Conservation (phyloP, 139 green algal genomes). For the Tetradesmus obliquus region DNA sequence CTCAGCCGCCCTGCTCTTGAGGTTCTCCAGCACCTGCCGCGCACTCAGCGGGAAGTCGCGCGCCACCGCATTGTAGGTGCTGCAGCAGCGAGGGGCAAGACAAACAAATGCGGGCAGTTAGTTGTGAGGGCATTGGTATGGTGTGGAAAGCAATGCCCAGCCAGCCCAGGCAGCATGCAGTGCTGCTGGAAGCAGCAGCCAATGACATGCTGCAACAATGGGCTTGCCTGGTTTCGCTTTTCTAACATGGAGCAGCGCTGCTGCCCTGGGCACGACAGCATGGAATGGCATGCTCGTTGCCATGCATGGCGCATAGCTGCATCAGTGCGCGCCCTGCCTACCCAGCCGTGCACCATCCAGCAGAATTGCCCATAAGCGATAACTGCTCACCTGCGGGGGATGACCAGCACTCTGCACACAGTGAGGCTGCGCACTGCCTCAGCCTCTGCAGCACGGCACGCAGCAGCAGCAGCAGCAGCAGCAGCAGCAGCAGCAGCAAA, state of each 20-base stretch:
- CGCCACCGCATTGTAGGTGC: slow-evolving; percentile 53
- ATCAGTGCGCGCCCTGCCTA: too few species aligned
- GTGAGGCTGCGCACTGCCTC: slow-evolving; percentile 37
- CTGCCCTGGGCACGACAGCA: too few species aligned
- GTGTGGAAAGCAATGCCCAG: not conserved
- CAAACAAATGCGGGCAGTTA: not conserved
- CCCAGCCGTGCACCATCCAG: too few species aligned
- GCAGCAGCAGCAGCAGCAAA: not conserved
- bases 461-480: not conserved
- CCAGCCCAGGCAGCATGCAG: not conserved
- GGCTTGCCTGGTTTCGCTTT: not conserved
- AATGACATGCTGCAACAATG: not conserved
- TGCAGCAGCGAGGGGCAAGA: not conserved
- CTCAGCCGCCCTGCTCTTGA: slow-evolving; percentile 49
- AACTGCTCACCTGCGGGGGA: slow-evolving; percentile 36
- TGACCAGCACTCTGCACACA: slow-evolving; percentile 63
- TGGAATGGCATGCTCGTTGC: too few species aligned
- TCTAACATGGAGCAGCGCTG: not conserved
- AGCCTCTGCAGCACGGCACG: not conserved
- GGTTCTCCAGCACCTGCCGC: slow-evolving; percentile 63
- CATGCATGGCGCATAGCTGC: too few species aligned
- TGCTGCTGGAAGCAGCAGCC: not conserved
- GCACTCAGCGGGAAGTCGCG: slow-evolving; percentile 55
- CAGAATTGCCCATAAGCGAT: too few species aligned
- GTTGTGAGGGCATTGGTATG: not conserved